These are phyloP conservation scores for Colletotrichum chlorophyti DNA, from an alignment of 2,329 filamentous ascomycete species.

Conservation along the genomic window DNA sequence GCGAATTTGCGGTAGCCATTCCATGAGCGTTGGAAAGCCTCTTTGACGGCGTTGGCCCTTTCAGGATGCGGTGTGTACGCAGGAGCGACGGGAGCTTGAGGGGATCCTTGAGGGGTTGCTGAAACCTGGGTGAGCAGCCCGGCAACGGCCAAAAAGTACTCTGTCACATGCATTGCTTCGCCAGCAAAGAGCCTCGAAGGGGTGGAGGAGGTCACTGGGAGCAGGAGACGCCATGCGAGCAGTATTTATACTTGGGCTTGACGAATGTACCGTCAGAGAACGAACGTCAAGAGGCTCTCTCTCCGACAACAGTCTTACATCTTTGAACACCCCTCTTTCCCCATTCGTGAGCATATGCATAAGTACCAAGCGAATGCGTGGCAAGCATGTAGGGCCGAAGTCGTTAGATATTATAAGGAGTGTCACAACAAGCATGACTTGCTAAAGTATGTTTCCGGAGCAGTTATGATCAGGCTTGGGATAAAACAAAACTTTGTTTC, in stretches of 20 bases:
- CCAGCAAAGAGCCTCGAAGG: background rate
- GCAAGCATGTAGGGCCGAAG: no score
- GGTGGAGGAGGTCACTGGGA: background rate
- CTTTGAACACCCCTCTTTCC: no score
- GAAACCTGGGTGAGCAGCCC: slow-evolving; percentile 2
- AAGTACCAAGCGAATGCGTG: no score
- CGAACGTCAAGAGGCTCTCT: no score
- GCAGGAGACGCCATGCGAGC: background rate
- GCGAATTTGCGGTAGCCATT: slow-evolving; percentile 76
- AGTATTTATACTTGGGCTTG: no score
- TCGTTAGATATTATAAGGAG: no score
- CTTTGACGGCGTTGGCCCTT: slow-evolving; percentile 67
- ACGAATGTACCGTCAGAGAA: no score
- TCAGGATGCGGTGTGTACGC: slow-evolving; percentile 39
- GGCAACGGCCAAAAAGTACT: background rate
- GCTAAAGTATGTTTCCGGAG: no score
- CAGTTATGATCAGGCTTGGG: no score
- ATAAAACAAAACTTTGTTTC: slow-evolving; percentile 16
- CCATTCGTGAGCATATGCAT: no score
- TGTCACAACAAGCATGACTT: no score
- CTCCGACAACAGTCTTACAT: no score
- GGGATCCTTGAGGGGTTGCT: background rate
- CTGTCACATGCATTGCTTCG: background rate
- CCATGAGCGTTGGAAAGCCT: slow-evolving; percentile 75
- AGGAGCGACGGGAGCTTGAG: slow-evolving; percentile 4